phyloP scores from a whole-genome alignment of 1,284 basidiomycete species.

The Microbotryomycetes sp. region DNA sequence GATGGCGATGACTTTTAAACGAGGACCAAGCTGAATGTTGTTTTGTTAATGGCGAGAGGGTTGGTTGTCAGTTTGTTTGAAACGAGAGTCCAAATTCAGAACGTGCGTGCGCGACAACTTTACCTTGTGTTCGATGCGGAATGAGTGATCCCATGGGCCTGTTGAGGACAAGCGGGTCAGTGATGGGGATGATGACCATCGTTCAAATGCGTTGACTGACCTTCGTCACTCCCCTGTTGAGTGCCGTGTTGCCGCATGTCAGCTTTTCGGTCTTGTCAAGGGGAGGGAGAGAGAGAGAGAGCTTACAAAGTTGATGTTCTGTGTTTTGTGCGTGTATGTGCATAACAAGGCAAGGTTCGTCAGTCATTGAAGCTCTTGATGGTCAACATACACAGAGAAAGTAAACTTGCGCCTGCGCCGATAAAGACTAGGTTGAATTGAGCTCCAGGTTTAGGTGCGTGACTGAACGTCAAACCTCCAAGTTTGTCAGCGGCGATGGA shows the following conservation, averaged over 20 bases:
- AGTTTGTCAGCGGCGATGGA: slow-evolving; percentile 1
- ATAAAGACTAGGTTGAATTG: slow-evolving; percentile 71
- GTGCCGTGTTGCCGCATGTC: not conserved
- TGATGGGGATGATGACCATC: not conserved
- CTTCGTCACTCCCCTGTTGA: slow-evolving; percentile 18
- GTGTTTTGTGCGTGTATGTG: not conserved
- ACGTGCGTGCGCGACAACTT: slow-evolving; percentile 1
- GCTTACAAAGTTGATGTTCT: slow-evolving; percentile 36
- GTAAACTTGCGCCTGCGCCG: slow-evolving; percentile 60
- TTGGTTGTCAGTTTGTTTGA: not conserved
- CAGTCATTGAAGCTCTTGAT: no score
- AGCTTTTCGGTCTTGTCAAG: not conserved
- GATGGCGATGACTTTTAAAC: slow-evolving; percentile 90
- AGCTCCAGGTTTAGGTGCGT: slow-evolving; percentile 4
- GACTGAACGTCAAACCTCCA: not conserved
- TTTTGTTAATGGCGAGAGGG: slow-evolving; percentile 2
- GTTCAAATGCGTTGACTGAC: not conserved
- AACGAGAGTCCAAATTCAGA: not conserved
- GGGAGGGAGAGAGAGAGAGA: not conserved
- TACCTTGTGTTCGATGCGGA: slow-evolving; percentile 80
- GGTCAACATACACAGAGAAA: no score
- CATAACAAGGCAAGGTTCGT: not conserved
- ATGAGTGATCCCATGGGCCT: slow-evolving; percentile 82
- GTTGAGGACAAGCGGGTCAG: not conserved
- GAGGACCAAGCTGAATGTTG: slow-evolving; percentile 67